Evolutionary conservation across 139 green algal genomes (phyloP).

Genomic region (Chlamydomonas asymmetrica): DNA sequence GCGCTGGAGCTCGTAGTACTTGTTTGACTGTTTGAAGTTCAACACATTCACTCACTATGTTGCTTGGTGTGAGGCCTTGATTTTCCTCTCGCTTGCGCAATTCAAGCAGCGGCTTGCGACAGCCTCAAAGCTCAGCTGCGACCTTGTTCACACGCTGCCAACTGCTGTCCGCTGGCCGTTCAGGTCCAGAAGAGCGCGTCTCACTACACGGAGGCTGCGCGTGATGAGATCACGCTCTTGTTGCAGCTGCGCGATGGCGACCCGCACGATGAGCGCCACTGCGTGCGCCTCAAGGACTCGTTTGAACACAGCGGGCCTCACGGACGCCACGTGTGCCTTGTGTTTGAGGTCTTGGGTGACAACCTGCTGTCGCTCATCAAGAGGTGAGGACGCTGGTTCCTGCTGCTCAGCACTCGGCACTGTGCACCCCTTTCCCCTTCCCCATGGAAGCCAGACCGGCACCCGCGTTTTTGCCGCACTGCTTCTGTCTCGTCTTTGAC

Average conservation of each 20-base stretch:
- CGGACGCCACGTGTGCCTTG: slow-evolving; percentile 96
- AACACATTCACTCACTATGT: no score
- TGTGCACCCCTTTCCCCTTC: no score
- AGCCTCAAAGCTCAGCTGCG: not conserved
- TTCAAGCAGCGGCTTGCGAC: not conserved
- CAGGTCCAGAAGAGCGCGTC: slow-evolving; percentile 94
- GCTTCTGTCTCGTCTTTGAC: no score
- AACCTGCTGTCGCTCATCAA: slow-evolving; percentile 85
- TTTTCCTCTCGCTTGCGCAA: not conserved
- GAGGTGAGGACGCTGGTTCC: no score
- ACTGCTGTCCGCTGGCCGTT: not conserved
- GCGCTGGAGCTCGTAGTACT: no score
- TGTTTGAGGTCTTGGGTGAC: slow-evolving; percentile 93
- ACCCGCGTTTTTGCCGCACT: no score
- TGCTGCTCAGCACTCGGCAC: no score
- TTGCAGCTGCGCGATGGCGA: slow-evolving; percentile 76
- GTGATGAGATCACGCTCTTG: slow-evolving; percentile 94
- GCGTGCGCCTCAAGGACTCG: slow-evolving; percentile 80
- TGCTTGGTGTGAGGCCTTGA: no score
- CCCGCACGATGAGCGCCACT: slow-evolving; percentile 54
- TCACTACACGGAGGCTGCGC: slow-evolving; percentile 96
- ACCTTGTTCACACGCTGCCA: not conserved
- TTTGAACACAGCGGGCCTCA: slow-evolving; percentile 95
- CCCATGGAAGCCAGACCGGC: no score
- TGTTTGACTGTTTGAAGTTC: no score